These are phyloP conservation scores for Tricholoma bakamatsutake DNA, from an alignment of 768 basidiomycete species.

Conservation along the genomic window DNA sequence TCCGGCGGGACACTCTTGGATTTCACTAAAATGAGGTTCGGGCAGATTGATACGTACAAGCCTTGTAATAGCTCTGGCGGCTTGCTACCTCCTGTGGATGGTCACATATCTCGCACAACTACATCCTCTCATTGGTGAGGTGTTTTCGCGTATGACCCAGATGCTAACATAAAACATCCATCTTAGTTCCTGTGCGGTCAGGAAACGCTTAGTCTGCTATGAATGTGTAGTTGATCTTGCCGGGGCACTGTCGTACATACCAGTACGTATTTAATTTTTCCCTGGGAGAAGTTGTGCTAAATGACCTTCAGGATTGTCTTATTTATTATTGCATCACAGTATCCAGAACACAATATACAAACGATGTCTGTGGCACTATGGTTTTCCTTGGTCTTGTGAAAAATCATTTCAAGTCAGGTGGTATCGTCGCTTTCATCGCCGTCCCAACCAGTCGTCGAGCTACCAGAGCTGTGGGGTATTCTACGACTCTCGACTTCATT, in stretches of 20 bases:
- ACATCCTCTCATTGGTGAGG: constrained; percentile 80
- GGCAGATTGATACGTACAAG: constrained; percentile 77
- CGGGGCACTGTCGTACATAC: background rate
- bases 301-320: background rate
- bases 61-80: constrained; percentile 69
- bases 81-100: constrained; percentile 95
- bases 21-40: background rate
- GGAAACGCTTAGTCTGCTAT: background rate
- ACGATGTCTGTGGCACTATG: background rate
- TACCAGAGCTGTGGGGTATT: constrained; percentile 21
- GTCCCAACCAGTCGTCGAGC: constrained; percentile 38
- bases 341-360: background rate
- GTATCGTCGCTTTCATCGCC: constrained; percentile 38
- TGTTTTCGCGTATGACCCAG: constrained; percentile 16
- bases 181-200: background rate
- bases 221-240: background rate
- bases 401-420: constrained; percentile 15
- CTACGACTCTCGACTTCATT: constrained; percentile 3
- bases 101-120: constrained; percentile 95
- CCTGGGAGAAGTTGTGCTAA: background rate
- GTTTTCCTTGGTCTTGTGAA: background rate
- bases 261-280: background rate
- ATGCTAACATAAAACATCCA: background rate
- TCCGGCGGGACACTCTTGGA: background rate
- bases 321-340: background rate